A percentile compares a stretch with the other conserved stretches of the same genome.
Evolutionary conservation across 2,329 filamentous ascomycete species (phyloP).

Genomic region (Xylaria sp.): DNA sequence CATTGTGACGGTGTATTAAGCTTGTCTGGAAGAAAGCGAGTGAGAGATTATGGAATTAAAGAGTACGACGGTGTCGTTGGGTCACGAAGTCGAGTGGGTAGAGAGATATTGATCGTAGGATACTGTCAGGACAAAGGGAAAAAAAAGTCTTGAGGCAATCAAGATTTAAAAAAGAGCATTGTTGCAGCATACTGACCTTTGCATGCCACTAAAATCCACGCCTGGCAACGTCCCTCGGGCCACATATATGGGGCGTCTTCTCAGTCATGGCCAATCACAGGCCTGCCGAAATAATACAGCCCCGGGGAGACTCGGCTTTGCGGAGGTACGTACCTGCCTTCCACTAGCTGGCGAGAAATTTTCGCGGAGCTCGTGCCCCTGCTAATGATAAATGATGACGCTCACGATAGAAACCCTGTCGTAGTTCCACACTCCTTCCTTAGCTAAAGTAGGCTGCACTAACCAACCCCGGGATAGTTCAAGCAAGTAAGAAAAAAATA

Average conservation of each 20-base stretch:
- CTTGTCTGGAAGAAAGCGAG: conserved; percentile 31
- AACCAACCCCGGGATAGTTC: neutral
- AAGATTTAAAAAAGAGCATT: conserved; percentile 46
- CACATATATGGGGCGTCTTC: conserved; percentile 49
- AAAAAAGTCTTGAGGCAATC: conserved; percentile 46
- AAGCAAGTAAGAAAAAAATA: conserved; percentile 11
- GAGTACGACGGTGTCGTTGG: conserved; percentile 28
- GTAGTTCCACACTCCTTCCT: neutral
- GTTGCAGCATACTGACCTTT: conserved; percentile 35
- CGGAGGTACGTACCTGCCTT: conserved; percentile 22
- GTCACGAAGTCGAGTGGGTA: conserved; percentile 28
- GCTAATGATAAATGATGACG: conserved; percentile 21
- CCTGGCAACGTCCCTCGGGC: conserved; percentile 41
- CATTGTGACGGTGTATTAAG: conserved; percentile 55
- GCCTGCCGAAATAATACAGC: conserved; percentile 43
- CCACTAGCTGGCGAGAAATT: conserved; percentile 22
- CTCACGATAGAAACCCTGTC: neutral
- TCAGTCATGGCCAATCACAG: conserved; percentile 54
- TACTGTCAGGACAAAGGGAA: conserved; percentile 21
- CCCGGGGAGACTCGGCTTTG: conserved; percentile 45
- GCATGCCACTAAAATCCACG: conserved; percentile 33
- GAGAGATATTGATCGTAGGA: conserved; percentile 25
- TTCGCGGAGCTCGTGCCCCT: conserved; percentile 24
- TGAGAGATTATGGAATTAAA: conserved; percentile 48
- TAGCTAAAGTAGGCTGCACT: neutral